phyloP scores from a whole-genome alignment of 192 early-diverging fungal species.

The Jimgerdemannia lactiflua region DNA sequence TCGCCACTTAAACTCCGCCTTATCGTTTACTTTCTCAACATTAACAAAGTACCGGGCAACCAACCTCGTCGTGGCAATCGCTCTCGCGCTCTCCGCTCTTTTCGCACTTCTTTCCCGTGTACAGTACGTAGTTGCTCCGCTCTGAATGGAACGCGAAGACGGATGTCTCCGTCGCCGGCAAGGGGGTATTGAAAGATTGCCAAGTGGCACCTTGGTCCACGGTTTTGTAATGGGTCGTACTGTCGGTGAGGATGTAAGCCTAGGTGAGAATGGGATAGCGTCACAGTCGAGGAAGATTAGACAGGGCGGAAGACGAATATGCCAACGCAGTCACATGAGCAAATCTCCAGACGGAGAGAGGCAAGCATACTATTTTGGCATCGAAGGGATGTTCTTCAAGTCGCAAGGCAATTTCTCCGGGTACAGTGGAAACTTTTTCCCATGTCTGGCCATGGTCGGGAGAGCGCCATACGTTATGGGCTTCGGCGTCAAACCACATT shows the following conservation, averaged over 20 bases:
- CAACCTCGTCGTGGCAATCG: slow-evolving; percentile 61
- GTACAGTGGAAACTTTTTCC: slow-evolving; percentile 43
- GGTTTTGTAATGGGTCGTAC: slow-evolving; percentile 57
- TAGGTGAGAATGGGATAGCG: slow-evolving; percentile 28
- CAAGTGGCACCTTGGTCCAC: slow-evolving; percentile 56
- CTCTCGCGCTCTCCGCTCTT: slow-evolving; percentile 23
- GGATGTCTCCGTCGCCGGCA: slow-evolving; percentile 25
- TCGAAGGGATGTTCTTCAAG: slow-evolving; percentile 69
- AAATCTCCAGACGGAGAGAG: slow-evolving; percentile 22
- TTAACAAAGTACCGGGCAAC: neutral
- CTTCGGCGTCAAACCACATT: slow-evolving; percentile 50
- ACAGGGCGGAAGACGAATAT: too few relatives aligned
- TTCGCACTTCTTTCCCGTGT: slow-evolving; percentile 53
- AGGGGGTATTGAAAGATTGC: slow-evolving; percentile 46
- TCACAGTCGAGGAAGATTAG: slow-evolving; percentile 28
- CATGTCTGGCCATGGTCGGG: slow-evolving; percentile 65
- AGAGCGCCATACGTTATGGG: slow-evolving; percentile 57
- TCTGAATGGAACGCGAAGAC: slow-evolving; percentile 69
- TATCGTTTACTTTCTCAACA: too few relatives aligned
- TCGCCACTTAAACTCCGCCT: too few relatives aligned
- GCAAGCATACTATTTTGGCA: slow-evolving; percentile 44
- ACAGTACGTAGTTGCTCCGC: slow-evolving; percentile 62
- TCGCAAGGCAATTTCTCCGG: slow-evolving; percentile 33
- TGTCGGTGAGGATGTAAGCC: slow-evolving; percentile 54
- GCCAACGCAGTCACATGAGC: slow-evolving; percentile 5